Percentiles rank a stretch among this genome's conserved stretches.
These are phyloP conservation scores for Cladosporium halotolerans DNA, from an alignment of 2,329 filamentous ascomycete genomes.

Conservation along the genomic window DNA sequence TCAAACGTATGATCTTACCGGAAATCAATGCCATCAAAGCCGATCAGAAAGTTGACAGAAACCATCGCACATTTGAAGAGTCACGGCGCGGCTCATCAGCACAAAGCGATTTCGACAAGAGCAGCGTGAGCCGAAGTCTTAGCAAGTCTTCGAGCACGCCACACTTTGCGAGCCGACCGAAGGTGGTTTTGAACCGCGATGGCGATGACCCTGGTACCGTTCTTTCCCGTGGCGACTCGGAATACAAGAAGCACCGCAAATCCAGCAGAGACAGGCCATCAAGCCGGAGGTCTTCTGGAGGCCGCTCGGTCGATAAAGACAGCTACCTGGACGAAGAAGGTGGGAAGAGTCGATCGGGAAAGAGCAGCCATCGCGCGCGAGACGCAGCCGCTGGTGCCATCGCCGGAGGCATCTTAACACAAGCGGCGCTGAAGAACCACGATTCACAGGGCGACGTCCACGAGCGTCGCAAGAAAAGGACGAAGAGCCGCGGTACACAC, in stretches of 20 bases:
- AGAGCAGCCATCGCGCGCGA: conserved; percentile 38
- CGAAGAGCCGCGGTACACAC: conserved; percentile 44
- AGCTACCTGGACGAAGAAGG: conserved; percentile 37
- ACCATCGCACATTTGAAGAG: conserved; percentile 61
- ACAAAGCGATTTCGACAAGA: conserved; percentile 40
- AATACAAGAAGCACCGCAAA: conserved; percentile 48
- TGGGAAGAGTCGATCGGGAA: conserved; percentile 49
- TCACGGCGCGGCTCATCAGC: conserved; percentile 52
- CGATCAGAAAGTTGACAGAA: conserved; percentile 73
- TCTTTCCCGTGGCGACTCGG: conserved; percentile 48
- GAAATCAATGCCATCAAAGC: conserved; percentile 88
- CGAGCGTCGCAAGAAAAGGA: conserved; percentile 42
- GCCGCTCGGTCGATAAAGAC: conserved; percentile 20
- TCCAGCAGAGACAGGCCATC: conserved; percentile 40
- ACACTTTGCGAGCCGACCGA: conserved; percentile 53
- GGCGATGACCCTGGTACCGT: conserved; percentile 54
- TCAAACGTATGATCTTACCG: conserved; percentile 80
- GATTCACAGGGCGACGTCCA: conserved; percentile 54
- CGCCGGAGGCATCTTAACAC: conserved; percentile 53
- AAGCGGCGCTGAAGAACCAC: conserved; percentile 58
- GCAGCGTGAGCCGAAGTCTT: conserved; percentile 45
- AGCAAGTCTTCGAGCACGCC: conserved; percentile 58
- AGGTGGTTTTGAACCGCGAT: conserved; percentile 53
- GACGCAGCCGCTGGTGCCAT: conserved; percentile 51
- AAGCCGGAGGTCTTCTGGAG: conserved; percentile 23